These are phyloP conservation scores for Boletus pseudo-olivaceus DNA, from an alignment of 768 basidiomycete species.

Conservation along the genomic window DNA sequence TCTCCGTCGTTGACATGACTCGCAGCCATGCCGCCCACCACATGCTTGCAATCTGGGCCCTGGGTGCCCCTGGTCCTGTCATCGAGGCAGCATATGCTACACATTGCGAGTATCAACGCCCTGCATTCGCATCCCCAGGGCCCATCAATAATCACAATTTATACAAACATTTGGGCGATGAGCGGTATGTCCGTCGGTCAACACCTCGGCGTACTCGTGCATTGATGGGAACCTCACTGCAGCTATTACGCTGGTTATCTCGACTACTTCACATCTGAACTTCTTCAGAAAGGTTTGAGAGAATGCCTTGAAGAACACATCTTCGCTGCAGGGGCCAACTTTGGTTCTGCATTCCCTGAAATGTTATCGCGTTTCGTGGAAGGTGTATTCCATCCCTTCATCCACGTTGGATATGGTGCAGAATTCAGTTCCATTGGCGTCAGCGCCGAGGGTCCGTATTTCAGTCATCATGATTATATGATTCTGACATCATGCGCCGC, in stretches of 20 bases:
- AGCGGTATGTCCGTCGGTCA: constrained; percentile 36
- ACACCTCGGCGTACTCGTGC: neutral
- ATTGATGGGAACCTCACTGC: neutral
- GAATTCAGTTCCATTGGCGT: constrained; percentile 62
- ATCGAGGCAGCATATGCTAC: constrained; percentile 41
- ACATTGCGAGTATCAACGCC: constrained; percentile 38
- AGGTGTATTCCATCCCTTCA: constrained; percentile 61
- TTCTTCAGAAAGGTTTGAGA: constrained; percentile 41
- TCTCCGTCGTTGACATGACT: constrained; percentile 16
- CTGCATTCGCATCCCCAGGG: constrained; percentile 30
- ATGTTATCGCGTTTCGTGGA: constrained; percentile 58
- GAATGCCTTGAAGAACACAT: constrained; percentile 53
- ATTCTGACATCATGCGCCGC: constrained; percentile 7
- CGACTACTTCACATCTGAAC: constrained; percentile 46
- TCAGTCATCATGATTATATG: constrained; percentile 35
- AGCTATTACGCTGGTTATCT: constrained; percentile 63
- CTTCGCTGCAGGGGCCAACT: constrained; percentile 49
- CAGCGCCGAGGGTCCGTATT: constrained; percentile 53
- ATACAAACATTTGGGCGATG: constrained; percentile 53
- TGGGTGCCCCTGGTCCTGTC: constrained; percentile 49
- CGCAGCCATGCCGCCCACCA: constrained; percentile 57
- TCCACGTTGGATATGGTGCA: constrained; percentile 58
- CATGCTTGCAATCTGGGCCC: constrained; percentile 52
- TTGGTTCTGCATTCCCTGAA: constrained; percentile 20
- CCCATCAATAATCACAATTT: constrained; percentile 39